phyloP scores from a whole-genome alignment of 139 green algal genomes.

The Marvania coccoides region DNA sequence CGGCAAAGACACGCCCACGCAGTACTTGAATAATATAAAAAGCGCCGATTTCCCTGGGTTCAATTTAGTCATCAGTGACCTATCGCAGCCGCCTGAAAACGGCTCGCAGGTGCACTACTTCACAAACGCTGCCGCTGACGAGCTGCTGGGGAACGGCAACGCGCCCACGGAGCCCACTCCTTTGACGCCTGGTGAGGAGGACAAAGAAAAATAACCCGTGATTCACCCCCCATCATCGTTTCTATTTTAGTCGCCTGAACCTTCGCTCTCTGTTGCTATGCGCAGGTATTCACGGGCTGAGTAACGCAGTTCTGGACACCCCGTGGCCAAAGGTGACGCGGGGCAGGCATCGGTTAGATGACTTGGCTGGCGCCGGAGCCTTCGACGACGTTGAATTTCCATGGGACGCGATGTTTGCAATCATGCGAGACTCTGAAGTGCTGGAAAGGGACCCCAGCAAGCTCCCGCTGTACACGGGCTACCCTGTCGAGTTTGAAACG shows the following conservation, averaged over 20 bases:
- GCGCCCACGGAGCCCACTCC: neutral
- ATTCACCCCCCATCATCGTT: too few relatives aligned
- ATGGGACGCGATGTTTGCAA: slow-evolving; percentile 8
- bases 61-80: slow-evolving; percentile 14
- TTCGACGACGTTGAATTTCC: slow-evolving; percentile 3
- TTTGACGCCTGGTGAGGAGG: too few relatives aligned
- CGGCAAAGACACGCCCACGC: neutral
- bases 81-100: neutral
- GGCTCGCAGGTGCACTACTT: slow-evolving; percentile 6
- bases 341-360: neutral
- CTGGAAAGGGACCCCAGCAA: neutral
- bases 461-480: slow-evolving; percentile 8
- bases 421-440: slow-evolving; percentile 7
- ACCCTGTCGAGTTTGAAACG: slow-evolving; percentile 1
- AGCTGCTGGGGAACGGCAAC: neutral
- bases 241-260: too few relatives aligned
- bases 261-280: neutral
- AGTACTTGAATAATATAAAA: neutral
- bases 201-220: too few relatives aligned
- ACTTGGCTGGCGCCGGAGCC: neutral
- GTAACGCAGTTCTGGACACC: slow-evolving; percentile 6
- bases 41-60: slow-evolving; percentile 3
- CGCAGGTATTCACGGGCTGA: slow-evolving; percentile 15
- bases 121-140: neutral
- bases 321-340: slow-evolving; percentile 18